Conservation (phyloP, 192 early-diverging fungal genomes). For the Coemansia sp. region DNA sequence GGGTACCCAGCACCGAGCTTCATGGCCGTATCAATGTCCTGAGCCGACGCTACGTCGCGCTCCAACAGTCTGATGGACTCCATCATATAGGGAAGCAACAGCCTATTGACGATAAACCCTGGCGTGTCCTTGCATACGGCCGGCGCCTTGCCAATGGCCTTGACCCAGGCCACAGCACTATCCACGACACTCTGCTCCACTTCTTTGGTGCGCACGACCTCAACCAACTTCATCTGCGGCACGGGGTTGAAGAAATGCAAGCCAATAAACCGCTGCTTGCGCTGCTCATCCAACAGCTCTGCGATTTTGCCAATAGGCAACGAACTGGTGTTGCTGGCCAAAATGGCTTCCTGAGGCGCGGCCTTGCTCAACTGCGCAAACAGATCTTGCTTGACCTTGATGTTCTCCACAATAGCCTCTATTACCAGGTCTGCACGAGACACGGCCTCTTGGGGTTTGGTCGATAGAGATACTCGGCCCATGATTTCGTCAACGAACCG, state of each 20-base stretch:
- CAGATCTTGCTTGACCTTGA: constrained; percentile 82
- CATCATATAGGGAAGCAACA: constrained; percentile 96
- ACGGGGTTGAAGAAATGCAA: constrained; percentile 99
- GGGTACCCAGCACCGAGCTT: constrained; percentile 97
- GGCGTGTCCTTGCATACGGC: constrained; percentile 97
- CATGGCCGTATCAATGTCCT: constrained; percentile 96
- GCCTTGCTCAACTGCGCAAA: constrained; percentile 75
- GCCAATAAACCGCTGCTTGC: constrained; percentile 73
- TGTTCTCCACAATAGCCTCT: constrained; percentile 96
- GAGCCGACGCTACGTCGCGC: constrained; percentile 80
- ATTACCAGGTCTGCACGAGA: constrained; percentile 79
- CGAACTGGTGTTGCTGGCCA: constrained; percentile 93
- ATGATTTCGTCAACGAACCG: constrained; percentile 75
- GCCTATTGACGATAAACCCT: constrained; percentile 96
- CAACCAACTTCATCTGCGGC: constrained; percentile 98
- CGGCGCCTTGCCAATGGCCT: constrained; percentile 82
- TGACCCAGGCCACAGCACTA: constrained; percentile 68
- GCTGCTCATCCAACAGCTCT: constrained; percentile 58
- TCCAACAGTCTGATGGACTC: constrained; percentile 93
- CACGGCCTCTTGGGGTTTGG: constrained; percentile 67
- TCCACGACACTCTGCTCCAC: constrained; percentile 67
- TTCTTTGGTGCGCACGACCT: constrained; percentile 80
- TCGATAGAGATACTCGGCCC: constrained; percentile 68
- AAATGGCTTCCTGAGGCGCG: constrained; percentile 75
- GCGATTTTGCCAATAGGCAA: constrained; percentile 87